These are phyloP conservation scores for grape (Vitis vinifera) DNA, from an alignment of 164 flowering plant species.

Conservation along the genomic window ASM3070453v1 NC_081817.1:13359501-13360000, in stretches of 20 bases:
- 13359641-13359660: too few relatives aligned
- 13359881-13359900: conserved; percentile 35
- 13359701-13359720: conserved; percentile 17
- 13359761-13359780: conserved; percentile 37
- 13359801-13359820: conserved; percentile 67
- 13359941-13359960: too few relatives aligned
- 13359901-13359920: conserved; percentile 27
- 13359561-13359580: too few relatives aligned
- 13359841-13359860: conserved; percentile 67
- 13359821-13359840: conserved; percentile 60
- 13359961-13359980: too few relatives aligned
- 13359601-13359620: too few relatives aligned
- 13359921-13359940: too few relatives aligned
- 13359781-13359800: conserved; percentile 44
- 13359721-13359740: conserved; percentile 37
- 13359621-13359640: too few relatives aligned
- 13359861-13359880: conserved; percentile 52
- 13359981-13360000: too few relatives aligned
- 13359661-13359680: too few relatives aligned
- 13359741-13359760: conserved; percentile 47
- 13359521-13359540: conserved; percentile 4
- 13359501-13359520: conserved; percentile 8
- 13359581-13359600: too few relatives aligned
- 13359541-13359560: too few relatives aligned
- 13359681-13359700: too few relatives aligned